Conservation (phyloP, 441 rosid species). For the Arabidopsis hybrid region DNA sequence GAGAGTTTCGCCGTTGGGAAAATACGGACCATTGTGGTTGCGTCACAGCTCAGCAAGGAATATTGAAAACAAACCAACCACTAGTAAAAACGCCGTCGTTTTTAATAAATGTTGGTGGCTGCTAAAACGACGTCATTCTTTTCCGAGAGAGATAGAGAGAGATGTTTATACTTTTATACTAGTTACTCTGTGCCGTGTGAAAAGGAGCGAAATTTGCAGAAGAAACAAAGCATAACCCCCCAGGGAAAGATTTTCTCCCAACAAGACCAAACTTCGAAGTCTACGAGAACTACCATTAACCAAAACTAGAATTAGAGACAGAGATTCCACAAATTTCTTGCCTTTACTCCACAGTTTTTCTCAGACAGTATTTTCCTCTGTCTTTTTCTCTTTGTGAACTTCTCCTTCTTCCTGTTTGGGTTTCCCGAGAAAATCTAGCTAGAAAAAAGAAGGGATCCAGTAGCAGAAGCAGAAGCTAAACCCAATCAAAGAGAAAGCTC, state of each 20-base stretch:
- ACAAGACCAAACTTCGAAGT: constrained; percentile 45
- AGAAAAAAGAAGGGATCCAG: constrained; percentile 19
- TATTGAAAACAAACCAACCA: constrained; percentile 21
- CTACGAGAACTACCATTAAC: constrained; percentile 35
- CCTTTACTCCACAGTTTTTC: not conserved
- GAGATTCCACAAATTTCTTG: constrained; percentile 27
- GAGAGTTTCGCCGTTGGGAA: constrained; percentile 31
- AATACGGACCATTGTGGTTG: constrained; percentile 23
- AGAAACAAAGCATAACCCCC: constrained; percentile 26
- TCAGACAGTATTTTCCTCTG: constrained; percentile 32
- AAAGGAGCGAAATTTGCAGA: constrained; percentile 39
- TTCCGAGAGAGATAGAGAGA: not conserved
- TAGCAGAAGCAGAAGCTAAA: constrained; percentile 31
- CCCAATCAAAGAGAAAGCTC: constrained; percentile 25
- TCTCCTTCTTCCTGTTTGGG: constrained; percentile 26
- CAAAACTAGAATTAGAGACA: constrained; percentile 5
- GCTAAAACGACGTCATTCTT: constrained; percentile 18
- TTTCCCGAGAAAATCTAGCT: constrained; percentile 34
- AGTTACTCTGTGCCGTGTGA: constrained; percentile 31
- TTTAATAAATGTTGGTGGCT: not conserved
- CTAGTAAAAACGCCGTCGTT: constrained; percentile 34
- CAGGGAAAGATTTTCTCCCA: constrained; percentile 32
- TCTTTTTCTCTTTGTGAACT: constrained; percentile 34
- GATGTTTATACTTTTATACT: constrained; percentile 15
- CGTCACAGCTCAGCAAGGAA: constrained; percentile 42